Conservation (phyloP, 2,329 filamentous ascomycete species). For the Scolecobasidium constrictum region DNA sequence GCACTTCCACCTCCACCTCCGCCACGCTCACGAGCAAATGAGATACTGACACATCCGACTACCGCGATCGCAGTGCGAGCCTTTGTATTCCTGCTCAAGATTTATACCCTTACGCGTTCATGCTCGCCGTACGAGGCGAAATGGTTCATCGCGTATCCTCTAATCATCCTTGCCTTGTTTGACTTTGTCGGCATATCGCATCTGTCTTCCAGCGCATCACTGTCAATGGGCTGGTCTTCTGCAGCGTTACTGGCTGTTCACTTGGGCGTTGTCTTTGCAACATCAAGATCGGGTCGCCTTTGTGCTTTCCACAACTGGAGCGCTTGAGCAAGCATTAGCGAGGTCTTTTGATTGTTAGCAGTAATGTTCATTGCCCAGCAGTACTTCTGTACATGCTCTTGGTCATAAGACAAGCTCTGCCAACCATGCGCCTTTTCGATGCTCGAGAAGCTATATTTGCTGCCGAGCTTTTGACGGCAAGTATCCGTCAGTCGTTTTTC, state of each 20-base stretch:
- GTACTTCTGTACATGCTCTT: too few relatives aligned
- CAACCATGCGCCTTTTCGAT: too few relatives aligned
- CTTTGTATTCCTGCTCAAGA: constrained; percentile 9
- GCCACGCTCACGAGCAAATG: background rate
- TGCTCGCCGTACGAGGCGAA: constrained; percentile 8
- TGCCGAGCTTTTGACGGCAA: too few relatives aligned
- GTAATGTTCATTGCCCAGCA: too few relatives aligned
- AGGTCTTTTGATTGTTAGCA: too few relatives aligned
- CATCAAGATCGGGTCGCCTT: background rate
- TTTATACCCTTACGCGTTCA: constrained; percentile 1
- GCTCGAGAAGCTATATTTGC: too few relatives aligned
- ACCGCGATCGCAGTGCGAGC: background rate
- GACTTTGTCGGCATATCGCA: constrained; percentile 8
- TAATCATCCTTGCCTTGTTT: constrained; percentile 5
- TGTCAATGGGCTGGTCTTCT: background rate
- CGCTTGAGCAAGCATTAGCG: too few relatives aligned
- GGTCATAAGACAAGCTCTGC: too few relatives aligned
- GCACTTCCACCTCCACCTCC: constrained; percentile 24
- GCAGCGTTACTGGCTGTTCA: background rate
- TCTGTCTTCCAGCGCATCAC: background rate
- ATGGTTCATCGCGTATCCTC: constrained; percentile 8
- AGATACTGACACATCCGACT: background rate
- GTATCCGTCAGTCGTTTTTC: too few relatives aligned
- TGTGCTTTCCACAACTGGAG: too few relatives aligned
- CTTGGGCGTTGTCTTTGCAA: background rate